Evolutionary conservation across 2,329 filamentous ascomycete genomes (phyloP), one percentile per base, ranked within the genome.

Genomic region (Curvularia eragrostidis): DNA sequence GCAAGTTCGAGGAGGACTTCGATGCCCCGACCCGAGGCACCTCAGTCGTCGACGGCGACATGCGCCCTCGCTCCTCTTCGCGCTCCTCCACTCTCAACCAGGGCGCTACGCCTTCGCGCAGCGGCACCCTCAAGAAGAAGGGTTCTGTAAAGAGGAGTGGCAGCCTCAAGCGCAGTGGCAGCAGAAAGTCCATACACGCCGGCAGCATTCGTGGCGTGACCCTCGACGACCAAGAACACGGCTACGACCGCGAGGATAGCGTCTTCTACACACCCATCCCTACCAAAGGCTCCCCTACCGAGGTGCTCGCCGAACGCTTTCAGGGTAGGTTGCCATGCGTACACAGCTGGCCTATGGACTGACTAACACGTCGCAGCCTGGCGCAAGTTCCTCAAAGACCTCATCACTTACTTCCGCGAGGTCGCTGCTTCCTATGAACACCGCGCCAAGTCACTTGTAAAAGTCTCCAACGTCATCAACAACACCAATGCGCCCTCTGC

Each of bases 401-500:
- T 98, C 43, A 97, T 98, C 65, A 82, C 90, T 55, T 98, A 97
- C 76, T 98, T 97, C 75, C 89, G 91, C 68, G 95, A 98, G 75
- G 88, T 98, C 46, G 92, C 97, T 73, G 85, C 85, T 49, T 91
- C 93, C 47, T 97, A 97, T 77, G 94, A 99, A 72, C 85, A 89
- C 54, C 88, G 91, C 60, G 85, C 91, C 26, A 98, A 97, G 75
- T 87, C 89, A 7, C 82, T 96, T 4, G 76, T 91, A 58, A 96
- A 96, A 67, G 86, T 96, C 8, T 89, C 91, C 52, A 93, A 93
- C 70, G 85, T 93, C 15, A 86, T 96, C 68, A 93, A 92, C 77
- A 96, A 93, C 71, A 90, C 90, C 24, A 78, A 86, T 7, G 84
- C 89, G 3, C 93, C 93, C 0, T 80, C 90, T 0, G 84, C 88